A percentile compares a stretch with the other conserved stretches of the same genome.
Evolutionary conservation across 495 filamentous ascomycete genomes (phyloP).

Genomic region (Annulohypoxylon bovei): DNA sequence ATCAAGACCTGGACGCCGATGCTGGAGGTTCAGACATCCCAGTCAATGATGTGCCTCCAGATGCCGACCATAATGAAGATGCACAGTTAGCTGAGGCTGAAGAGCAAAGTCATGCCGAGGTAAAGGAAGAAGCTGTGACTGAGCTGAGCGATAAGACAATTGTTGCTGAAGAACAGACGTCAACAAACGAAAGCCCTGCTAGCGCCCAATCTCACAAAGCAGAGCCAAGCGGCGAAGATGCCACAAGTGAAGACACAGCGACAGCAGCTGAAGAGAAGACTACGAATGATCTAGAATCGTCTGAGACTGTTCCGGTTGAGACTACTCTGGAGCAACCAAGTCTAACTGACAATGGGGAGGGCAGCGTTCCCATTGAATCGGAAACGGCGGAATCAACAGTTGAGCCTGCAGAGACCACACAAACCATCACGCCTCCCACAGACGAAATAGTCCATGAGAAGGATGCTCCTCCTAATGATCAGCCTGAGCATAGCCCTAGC

Average conservation of each 20-base stretch:
- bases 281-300: not conserved
- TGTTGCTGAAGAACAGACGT: not conserved
- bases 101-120: not conserved
- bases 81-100: not conserved
- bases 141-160: too few species aligned
- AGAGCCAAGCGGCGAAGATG: not conserved
- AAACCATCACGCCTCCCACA: not conserved
- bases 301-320: not conserved
- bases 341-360: not conserved
- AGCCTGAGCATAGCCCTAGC: not conserved
- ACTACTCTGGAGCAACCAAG: not conserved
- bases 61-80: not conserved
- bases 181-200: constrained; percentile 2
- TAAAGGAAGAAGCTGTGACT: not conserved
- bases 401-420: not conserved
- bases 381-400: not conserved
- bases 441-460: not conserved
- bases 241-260: not conserved
- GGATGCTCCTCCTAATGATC: not conserved
- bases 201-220: not conserved
- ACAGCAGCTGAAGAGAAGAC: not conserved
- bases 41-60: not conserved
- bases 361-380: not conserved
- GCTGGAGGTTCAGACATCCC: not conserved
- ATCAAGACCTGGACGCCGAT: not conserved